Base-by-base conservation (phyloP, 2,329 filamentous ascomycete species). In the Raffaelea arxii region DNA sequence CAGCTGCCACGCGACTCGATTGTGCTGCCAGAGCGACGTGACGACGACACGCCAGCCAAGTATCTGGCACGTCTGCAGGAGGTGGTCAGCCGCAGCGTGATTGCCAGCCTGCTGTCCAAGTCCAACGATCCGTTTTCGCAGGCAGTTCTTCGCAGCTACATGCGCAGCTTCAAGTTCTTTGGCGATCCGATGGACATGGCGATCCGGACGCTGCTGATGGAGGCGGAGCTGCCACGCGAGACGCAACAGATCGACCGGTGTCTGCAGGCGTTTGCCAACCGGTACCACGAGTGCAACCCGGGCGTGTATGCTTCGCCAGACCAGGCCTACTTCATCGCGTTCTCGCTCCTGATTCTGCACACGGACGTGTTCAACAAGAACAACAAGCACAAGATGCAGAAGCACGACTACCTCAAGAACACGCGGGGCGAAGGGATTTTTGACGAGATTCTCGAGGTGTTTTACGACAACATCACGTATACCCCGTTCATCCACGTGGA, bases 321-420 rank as follows among this genome's bases (percentile, higher is more conserved):
- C 58, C 88, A 96, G 65, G 90, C 92, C n/a, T 96, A 97, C 62
- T 95, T 97, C 58, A 91, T 97, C 53, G 89, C 91, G 16, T 98
- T 98, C 61, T 97, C 91, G 2, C 80, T 98, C 47, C 77, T 98
- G 49, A 96, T 98, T 55, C 72, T 98, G 27, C 92, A 98, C 58
- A 97, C 92, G 0, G 92, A 98, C 60, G 87, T 94, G n/a, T 97
- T 97, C 78, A 98, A 98, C 72, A 95, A 94, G 66, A 98, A 97
- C 70, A 97, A 97, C 69, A 97, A 97, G 68, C 79, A 92, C 63
- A 98, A 98, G 66, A 98, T 98, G 92, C 89, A 94, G 59, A 94
- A 94, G 60, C 69, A 77, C 1, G 92, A 97, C 59, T 98, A 98
- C 64, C 75, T 97, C 55, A 96, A 94, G 65, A 97, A 97, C 61